These are phyloP conservation scores for Yarrowia bubula DNA, from an alignment of 805 yeast species.

Conservation along the genomic window DNA sequence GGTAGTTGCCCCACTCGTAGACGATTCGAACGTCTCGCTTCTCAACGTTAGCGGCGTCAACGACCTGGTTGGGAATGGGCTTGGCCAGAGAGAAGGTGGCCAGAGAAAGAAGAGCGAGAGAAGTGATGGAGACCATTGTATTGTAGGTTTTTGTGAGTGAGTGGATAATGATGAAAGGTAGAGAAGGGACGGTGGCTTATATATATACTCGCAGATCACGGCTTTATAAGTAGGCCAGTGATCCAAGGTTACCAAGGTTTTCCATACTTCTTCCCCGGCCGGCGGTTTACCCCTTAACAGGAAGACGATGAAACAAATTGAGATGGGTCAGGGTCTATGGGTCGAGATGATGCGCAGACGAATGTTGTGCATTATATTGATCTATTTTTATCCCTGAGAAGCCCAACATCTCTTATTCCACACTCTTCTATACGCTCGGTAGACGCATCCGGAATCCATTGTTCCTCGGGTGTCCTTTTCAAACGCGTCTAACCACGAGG, in stretches of 20 bases:
- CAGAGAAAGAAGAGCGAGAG: neutral
- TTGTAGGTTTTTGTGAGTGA: neutral
- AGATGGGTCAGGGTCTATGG: too few relatives aligned
- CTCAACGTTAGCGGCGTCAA: neutral
- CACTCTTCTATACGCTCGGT: neutral
- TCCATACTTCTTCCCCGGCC: neutral
- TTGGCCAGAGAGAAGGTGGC: constrained; percentile 2
- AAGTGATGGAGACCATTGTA: constrained; percentile 4
- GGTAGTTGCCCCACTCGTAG: constrained; percentile 23
- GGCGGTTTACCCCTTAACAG: neutral
- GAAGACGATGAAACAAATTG: neutral
- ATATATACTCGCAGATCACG: neutral
- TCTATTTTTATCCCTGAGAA: neutral
- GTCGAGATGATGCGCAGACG: too few relatives aligned
- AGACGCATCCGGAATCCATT: neutral
- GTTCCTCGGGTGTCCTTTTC: neutral
- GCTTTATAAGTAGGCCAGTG: neutral
- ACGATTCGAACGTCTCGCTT: constrained; percentile 10
- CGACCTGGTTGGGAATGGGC: constrained; percentile 2
- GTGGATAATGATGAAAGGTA: neutral
- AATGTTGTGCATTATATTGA: neutral
- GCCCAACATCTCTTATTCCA: neutral
- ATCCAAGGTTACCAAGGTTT: neutral
- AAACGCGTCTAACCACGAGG: neutral
- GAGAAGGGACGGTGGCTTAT: neutral